Base-by-base conservation (phyloP, 2,329 filamentous ascomycete genomes). In the Taxawa tesnikishii region DNA sequence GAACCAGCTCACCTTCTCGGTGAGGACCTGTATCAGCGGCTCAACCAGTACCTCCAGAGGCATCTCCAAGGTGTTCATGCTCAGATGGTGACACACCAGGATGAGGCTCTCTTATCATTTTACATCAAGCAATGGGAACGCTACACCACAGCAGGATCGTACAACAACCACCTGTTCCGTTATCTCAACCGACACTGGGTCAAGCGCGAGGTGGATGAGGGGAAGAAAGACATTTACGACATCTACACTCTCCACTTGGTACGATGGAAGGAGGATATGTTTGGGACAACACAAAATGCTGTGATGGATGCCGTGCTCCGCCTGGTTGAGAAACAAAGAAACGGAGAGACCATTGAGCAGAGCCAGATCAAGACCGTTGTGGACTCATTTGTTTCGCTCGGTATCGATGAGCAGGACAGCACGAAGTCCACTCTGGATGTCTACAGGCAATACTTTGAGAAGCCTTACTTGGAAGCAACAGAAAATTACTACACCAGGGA, bases 131-230 rank as follows among this genome's bases (percentile, higher is more conserved):
- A 98, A 67, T 98, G 90, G 90, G 77, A 80, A 44, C 75, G 90
- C 39, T 98, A 94, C 61, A 98, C 90, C 2, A 83, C 82, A 10
- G 88, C 90, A 1, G 90, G 87, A 38, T 93, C 92, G 58, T 98
- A 93, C 61, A 90, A 94, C 55, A 92, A 98, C 58, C 88, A 98
- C 54, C 65, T 98, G 6, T 98, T 98, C 66, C 70, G 80, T 33
- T 98, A 98, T 53, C 73, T 98, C 15, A 98, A 98, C 53, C 75
- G 90, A 17, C 90, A 98, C 60, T 98, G 92, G 90, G 90, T 98
- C 2, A 98, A 94, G 68, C 73, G 90, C 17, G 90, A 98, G 61
- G 94, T 98, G 62, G 90, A 98, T 42, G 90, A 98, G 57, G 90
- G 90, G 19, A 96, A 98, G 63, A 94, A 96, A 65, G 83, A 88